Conservation (phyloP, 192 early-diverging fungal species). For the Paraglomus occultum region DNA sequence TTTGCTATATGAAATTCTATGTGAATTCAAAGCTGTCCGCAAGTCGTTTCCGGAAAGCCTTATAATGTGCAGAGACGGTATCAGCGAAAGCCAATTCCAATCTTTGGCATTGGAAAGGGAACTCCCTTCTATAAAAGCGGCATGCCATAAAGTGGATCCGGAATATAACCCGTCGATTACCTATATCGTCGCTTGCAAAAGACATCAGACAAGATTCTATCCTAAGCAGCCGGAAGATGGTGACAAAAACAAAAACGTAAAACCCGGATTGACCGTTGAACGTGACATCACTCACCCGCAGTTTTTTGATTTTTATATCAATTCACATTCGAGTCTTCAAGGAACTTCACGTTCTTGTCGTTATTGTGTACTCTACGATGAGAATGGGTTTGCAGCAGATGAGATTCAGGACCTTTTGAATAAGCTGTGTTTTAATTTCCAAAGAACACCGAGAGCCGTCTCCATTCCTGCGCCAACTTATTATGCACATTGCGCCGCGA, state of each 20-base stretch:
- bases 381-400: slow-evolving; percentile 80
- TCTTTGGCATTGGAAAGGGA: slow-evolving; percentile 65
- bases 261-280: slow-evolving; percentile 79
- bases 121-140: slow-evolving; percentile 58
- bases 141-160: slow-evolving; percentile 57
- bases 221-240: slow-evolving; percentile 52
- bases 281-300: slow-evolving; percentile 64
- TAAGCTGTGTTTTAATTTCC: slow-evolving; percentile 88
- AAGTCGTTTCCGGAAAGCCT: slow-evolving; percentile 64
- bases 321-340: slow-evolving; percentile 89
- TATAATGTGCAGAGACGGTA: slow-evolving; percentile 74
- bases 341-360: slow-evolving; percentile 90
- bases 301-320: slow-evolving; percentile 65
- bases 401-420: slow-evolving; percentile 85
- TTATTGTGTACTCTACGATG: slow-evolving; percentile 89
- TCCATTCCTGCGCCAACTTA: slow-evolving; percentile 73
- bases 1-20: slow-evolving; percentile 66
- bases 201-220: slow-evolving; percentile 82
- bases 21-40: slow-evolving; percentile 59
- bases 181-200: slow-evolving; percentile 76
- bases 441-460: slow-evolving; percentile 80
- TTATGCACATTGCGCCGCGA: slow-evolving; percentile 89
- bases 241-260: slow-evolving; percentile 62
- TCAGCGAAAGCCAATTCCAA: slow-evolving; percentile 62
- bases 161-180: slow-evolving; percentile 76